Percentiles rank a stretch among this genome's conserved stretches.
Evolutionary conservation across 352 stramenopile genomes (phyloP).

Genomic region (Globisporangium ultimum): DNA sequence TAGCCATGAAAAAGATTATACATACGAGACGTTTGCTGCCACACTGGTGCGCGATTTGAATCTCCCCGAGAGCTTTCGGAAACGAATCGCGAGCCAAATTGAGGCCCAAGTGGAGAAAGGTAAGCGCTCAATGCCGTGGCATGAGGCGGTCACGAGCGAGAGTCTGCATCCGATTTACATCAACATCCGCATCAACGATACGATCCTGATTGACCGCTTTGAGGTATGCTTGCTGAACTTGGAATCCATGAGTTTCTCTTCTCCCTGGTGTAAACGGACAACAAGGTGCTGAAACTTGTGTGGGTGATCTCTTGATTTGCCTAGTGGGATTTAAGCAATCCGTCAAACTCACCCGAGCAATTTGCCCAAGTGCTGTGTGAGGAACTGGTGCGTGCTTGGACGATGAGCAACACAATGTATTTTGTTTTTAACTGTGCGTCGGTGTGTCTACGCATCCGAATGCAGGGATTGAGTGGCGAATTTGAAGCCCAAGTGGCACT

Average conservation of each 20-base stretch:
- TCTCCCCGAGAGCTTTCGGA: slow-evolving; percentile 70
- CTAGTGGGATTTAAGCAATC: slow-evolving; percentile 68
- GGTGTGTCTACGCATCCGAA: neutral
- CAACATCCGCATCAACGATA: slow-evolving; percentile 80
- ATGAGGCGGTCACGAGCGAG: slow-evolving; percentile 46
- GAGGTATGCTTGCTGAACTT: slow-evolving; percentile 26
- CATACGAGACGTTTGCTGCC: slow-evolving; percentile 70
- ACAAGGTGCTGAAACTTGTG: neutral
- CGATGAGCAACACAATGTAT: no score
- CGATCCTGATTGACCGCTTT: slow-evolving; percentile 78
- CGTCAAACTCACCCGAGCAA: slow-evolving; percentile 58
- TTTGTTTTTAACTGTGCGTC: neutral
- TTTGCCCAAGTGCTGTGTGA: slow-evolving; percentile 68
- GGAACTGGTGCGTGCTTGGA: slow-evolving; percentile 47
- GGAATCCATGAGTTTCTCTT: neutral
- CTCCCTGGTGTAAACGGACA: no score
- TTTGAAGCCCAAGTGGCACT: slow-evolving; percentile 77
- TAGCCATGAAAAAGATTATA: slow-evolving; percentile 71
- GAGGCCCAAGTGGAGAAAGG: slow-evolving; percentile 68
- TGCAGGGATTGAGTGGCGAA: slow-evolving; percentile 66
- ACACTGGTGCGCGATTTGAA: slow-evolving; percentile 68
- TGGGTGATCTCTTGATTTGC: neutral
- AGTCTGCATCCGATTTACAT: slow-evolving; percentile 79
- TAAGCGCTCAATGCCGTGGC: slow-evolving; percentile 49
- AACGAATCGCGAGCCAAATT: slow-evolving; percentile 58